Evolutionary conservation across 2,329 filamentous ascomycete species (phyloP).

Genomic region (Ceratocystis cubensis): DNA sequence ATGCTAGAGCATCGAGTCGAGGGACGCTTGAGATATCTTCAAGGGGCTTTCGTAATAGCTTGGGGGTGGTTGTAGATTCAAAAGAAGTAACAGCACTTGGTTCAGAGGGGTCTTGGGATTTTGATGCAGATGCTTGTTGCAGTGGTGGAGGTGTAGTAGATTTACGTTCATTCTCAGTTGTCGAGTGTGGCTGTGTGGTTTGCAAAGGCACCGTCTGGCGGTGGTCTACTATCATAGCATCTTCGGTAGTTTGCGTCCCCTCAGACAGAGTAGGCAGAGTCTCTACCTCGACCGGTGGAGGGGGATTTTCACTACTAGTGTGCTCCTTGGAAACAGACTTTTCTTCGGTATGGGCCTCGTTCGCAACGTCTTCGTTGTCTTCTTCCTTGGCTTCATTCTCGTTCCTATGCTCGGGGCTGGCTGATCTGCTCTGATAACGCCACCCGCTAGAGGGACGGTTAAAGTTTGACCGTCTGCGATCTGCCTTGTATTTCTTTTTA

Average conservation of each 20-base stretch:
- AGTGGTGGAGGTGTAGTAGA: background rate
- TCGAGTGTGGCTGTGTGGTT: background rate
- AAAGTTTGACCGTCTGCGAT: slow-evolving; percentile 22
- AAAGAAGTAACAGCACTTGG: background rate
- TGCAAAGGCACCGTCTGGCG: background rate
- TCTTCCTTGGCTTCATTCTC: slow-evolving; percentile 22
- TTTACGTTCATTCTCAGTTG: background rate
- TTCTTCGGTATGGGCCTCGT: background rate
- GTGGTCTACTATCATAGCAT: background rate
- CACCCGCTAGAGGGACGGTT: slow-evolving; percentile 55
- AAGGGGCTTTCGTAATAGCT: background rate
- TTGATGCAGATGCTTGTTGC: background rate
- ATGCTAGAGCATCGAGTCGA: background rate
- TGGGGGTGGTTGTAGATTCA: background rate
- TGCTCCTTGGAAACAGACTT: background rate
- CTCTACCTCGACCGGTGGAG: background rate
- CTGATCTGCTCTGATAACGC: slow-evolving; percentile 60
- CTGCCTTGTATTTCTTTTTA: slow-evolving; percentile 44
- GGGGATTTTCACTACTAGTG: background rate
- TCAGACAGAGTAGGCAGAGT: background rate
- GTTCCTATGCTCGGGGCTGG: slow-evolving; percentile 46
- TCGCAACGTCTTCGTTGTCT: background rate
- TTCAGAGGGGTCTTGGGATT: background rate
- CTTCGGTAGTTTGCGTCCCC: background rate
- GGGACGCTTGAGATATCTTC: background rate